phyloP scores from a whole-genome alignment of 116 monocot genomes.

The Papilionanthe hybrid region DNA sequence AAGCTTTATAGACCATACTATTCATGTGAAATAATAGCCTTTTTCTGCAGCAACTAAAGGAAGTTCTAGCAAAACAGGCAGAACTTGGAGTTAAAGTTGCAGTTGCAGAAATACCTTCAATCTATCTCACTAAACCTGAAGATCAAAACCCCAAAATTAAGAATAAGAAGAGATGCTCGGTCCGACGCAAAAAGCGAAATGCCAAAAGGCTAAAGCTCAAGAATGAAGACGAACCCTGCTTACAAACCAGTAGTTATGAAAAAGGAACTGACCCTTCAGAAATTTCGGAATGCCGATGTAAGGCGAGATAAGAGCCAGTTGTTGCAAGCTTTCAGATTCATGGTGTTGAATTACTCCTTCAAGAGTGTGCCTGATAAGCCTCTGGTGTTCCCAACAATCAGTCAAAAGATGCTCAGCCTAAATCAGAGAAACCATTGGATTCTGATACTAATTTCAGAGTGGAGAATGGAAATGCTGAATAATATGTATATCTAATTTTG shows the following conservation, averaged over 20 bases:
- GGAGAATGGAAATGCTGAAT: background rate
- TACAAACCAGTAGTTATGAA: background rate
- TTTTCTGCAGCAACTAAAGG: slow-evolving; percentile 77
- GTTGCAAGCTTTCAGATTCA: slow-evolving; percentile 80
- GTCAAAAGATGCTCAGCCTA: slow-evolving; percentile 14
- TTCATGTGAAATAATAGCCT: background rate
- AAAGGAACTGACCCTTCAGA: slow-evolving; percentile 69
- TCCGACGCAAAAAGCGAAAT: slow-evolving; percentile 18
- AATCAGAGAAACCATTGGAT: background rate
- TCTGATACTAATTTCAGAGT: background rate
- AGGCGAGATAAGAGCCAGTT: slow-evolving; percentile 63
- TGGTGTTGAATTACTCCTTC: slow-evolving; percentile 80
- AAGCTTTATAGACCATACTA: background rate
- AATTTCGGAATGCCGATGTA: slow-evolving; percentile 71
- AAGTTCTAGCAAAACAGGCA: slow-evolving; percentile 75
- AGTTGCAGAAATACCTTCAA: slow-evolving; percentile 72
- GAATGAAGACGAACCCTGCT: too few species aligned
- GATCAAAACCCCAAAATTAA: slow-evolving; percentile 9
- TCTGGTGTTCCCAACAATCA: slow-evolving; percentile 45
- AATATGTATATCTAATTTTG: too few species aligned
- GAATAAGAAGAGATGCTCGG: slow-evolving; percentile 42
- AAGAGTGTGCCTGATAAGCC: slow-evolving; percentile 42
- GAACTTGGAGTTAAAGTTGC: slow-evolving; percentile 85
- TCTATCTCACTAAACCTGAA: slow-evolving; percentile 53
- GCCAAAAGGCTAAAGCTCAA: slow-evolving; percentile 36